Conservation (phyloP, 306 rosid species). For the Lathyrus oleraceus region DNA sequence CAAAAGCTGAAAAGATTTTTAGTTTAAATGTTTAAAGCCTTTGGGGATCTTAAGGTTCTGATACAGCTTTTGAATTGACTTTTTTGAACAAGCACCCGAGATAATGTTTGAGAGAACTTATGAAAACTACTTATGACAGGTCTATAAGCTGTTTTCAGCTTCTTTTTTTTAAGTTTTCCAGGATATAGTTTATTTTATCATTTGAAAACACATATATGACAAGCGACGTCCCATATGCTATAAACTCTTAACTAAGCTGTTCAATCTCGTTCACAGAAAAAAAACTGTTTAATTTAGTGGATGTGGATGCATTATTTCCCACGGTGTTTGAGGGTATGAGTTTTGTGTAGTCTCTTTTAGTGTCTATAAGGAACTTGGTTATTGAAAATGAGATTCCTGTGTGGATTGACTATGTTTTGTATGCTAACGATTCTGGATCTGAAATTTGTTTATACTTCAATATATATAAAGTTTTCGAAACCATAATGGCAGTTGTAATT, state of each 20-base stretch:
- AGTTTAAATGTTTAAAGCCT: constrained; percentile 25
- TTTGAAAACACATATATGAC: background rate
- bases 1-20: constrained; percentile 1
- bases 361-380: constrained; percentile 17
- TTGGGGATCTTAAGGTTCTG: constrained; percentile 10
- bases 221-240: background rate
- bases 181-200: background rate
- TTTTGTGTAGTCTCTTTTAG: constrained; percentile 2
- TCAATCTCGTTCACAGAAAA: no score
- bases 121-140: background rate
- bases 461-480: background rate
- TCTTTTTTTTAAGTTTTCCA: background rate
- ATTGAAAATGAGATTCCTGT: background rate
- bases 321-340: background rate
- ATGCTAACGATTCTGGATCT: background rate
- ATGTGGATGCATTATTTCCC: no score
- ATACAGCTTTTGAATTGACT: background rate
- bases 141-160: background rate
- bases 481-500: background rate
- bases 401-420: background rate
- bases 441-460: background rate
- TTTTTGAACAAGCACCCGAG: background rate
- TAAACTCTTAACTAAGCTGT: background rate
- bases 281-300: no score
- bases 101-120: background rate